Evolutionary conservation across 2,329 filamentous ascomycete species (phyloP).

Genomic region (Exophiala sp.): DNA sequence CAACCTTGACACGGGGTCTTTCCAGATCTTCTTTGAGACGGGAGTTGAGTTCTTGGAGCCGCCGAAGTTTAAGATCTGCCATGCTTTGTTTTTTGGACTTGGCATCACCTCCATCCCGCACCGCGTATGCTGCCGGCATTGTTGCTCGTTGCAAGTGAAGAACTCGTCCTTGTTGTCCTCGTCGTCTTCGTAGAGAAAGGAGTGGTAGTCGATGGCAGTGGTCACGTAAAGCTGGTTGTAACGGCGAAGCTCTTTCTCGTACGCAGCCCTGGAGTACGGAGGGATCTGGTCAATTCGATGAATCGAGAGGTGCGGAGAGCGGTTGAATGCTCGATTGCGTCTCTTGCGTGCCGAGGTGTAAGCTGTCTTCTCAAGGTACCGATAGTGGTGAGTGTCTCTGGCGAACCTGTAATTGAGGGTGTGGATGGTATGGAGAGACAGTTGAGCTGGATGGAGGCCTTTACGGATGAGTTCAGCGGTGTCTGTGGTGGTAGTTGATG

Average conservation of each 20-base stretch:
- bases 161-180: constrained; percentile 14
- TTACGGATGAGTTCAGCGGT: constrained; percentile 6
- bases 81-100: constrained; percentile 98
- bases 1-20: constrained; percentile 89
- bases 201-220: constrained; percentile 15
- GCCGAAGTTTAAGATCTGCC: constrained; percentile 94
- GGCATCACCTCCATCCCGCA: constrained; percentile 57
- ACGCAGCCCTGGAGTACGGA: not conserved
- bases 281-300: constrained; percentile 11
- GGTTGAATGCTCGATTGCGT: constrained; percentile 1
- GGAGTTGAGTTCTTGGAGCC: constrained; percentile 94
- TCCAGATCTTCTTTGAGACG: constrained; percentile 93
- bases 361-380: too few species aligned
- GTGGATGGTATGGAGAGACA: constrained; percentile 8
- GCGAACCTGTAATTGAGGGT: not conserved
- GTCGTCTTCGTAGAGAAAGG: constrained; percentile 12
- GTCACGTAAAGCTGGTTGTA: constrained; percentile 6
- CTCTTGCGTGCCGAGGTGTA: not conserved
- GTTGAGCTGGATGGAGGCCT: constrained; percentile 17
- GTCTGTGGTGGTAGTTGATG: constrained; percentile 14
- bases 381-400: too few species aligned
- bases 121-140: constrained; percentile 60
- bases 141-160: constrained; percentile 27
- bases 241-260: not conserved
- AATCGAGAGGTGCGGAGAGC: constrained; percentile 5